phyloP scores from a whole-genome alignment of 2,329 filamentous ascomycete genomes.

The Dactylellina parvicollis region DNA sequence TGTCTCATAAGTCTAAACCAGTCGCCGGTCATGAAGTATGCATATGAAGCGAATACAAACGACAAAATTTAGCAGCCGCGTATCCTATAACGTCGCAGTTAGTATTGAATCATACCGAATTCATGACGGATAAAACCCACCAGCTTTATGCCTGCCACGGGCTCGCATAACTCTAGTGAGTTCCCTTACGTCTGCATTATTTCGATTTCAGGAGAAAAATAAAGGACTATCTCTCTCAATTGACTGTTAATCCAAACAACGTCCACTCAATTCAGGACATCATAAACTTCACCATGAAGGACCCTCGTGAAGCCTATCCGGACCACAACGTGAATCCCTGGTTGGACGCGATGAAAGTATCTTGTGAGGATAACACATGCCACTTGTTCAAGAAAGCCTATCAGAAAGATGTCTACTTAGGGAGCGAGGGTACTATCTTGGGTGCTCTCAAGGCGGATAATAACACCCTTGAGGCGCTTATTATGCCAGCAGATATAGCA shows the following conservation, averaged over 20 bases:
- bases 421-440: constrained; percentile 9
- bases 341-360: constrained; percentile 3
- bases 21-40: too few species aligned
- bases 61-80: too few species aligned
- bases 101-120: too few species aligned
- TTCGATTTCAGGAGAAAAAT: constrained; percentile 23
- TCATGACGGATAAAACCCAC: too few species aligned
- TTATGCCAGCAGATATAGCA: constrained; percentile 3
- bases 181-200: too few species aligned
- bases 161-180: too few species aligned
- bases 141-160: too few species aligned
- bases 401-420: constrained; percentile 13
- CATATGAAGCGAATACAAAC: too few species aligned
- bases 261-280: constrained; percentile 20
- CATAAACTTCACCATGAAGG: constrained; percentile 15
- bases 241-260: constrained; percentile 18
- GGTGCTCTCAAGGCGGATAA: constrained; percentile 6
- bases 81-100: too few species aligned
- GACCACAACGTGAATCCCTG: constrained; percentile 9
- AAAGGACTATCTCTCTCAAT: constrained; percentile 22
- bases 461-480: constrained; percentile 19
- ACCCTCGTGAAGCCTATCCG: constrained; percentile 22
- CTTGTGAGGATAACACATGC: constrained; percentile 23
- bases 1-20: too few species aligned
- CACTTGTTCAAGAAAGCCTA: neutral